A percentile compares a stretch with the other conserved stretches of the same genome.
Evolutionary conservation across 768 basidiomycete species (phyloP).

Genomic region (Calocybe gangraenosa): DNA sequence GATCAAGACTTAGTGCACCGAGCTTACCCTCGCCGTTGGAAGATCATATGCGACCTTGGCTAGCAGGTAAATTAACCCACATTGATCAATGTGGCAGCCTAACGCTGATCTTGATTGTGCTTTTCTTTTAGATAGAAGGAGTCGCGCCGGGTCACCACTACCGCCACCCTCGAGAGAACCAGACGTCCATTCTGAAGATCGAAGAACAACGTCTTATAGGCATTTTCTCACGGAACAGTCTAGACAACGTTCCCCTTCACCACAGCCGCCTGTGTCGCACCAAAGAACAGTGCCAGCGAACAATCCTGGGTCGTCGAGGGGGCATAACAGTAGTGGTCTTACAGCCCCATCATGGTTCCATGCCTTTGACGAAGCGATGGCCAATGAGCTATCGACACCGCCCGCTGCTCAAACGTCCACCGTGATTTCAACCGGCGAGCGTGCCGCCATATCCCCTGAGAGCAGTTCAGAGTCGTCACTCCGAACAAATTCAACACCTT

Average conservation of each 20-base stretch:
- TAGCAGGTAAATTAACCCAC: constrained; percentile 1
- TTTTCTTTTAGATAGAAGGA: constrained; percentile 1
- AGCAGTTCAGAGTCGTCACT: too few species aligned
- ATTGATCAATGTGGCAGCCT: not conserved
- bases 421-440: not conserved
- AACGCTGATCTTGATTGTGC: not conserved
- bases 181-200: not conserved
- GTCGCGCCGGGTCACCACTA: not conserved
- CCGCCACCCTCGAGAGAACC: not conserved
- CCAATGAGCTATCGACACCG: not conserved
- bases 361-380: not conserved
- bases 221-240: not conserved
- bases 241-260: not conserved
- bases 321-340: not conserved
- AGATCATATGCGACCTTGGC: constrained; percentile 2
- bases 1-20: constrained; percentile 5
- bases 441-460: not conserved
- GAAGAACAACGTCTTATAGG: not conserved
- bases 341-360: not conserved
- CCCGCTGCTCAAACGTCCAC: not conserved
- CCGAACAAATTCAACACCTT: too few species aligned
- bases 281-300: not conserved
- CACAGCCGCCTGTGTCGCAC: not conserved
- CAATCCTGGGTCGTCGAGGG: not conserved
- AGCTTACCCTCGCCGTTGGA: constrained; percentile 7